These are phyloP conservation scores for Trichoderma hamatum DNA, from an alignment of 2,329 filamentous ascomycete species.

Conservation along the genomic window DNA sequence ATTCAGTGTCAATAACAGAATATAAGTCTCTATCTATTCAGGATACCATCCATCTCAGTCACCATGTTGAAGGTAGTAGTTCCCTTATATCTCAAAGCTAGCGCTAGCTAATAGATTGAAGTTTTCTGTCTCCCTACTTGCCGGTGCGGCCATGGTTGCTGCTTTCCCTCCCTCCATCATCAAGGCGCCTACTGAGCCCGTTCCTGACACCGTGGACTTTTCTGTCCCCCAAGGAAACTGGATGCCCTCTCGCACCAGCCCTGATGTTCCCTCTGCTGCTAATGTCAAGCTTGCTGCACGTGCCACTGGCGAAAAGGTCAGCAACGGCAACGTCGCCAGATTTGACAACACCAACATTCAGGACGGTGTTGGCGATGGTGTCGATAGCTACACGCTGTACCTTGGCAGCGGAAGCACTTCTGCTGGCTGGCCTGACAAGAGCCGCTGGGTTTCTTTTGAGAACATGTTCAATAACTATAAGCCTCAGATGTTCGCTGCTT, in stretches of 20 bases:
- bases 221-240: constrained; percentile 10
- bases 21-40: neutral
- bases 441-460: constrained; percentile 24
- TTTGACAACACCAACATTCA: constrained; percentile 25
- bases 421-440: constrained; percentile 24
- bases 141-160: constrained; percentile 7
- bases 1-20: neutral
- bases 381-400: constrained; percentile 37
- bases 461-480: constrained; percentile 34
- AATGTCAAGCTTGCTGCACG: neutral
- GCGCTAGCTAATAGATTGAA: neutral
- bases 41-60: neutral
- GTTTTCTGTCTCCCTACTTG: constrained; percentile 14
- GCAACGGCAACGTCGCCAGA: constrained; percentile 3
- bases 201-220: constrained; percentile 21
- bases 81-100: neutral
- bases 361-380: constrained; percentile 30
- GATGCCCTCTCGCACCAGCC: constrained; percentile 3
- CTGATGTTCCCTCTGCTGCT: neutral
- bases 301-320: neutral
- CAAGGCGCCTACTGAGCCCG: neutral
- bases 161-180: constrained; percentile 13
- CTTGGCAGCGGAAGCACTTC: constrained; percentile 21
- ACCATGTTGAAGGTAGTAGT: constrained; percentile 12
- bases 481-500: constrained; percentile 29